Evolutionary conservation across 1,284 basidiomycete species (phyloP).

Genomic region (Ceratobasidium sp.): DNA sequence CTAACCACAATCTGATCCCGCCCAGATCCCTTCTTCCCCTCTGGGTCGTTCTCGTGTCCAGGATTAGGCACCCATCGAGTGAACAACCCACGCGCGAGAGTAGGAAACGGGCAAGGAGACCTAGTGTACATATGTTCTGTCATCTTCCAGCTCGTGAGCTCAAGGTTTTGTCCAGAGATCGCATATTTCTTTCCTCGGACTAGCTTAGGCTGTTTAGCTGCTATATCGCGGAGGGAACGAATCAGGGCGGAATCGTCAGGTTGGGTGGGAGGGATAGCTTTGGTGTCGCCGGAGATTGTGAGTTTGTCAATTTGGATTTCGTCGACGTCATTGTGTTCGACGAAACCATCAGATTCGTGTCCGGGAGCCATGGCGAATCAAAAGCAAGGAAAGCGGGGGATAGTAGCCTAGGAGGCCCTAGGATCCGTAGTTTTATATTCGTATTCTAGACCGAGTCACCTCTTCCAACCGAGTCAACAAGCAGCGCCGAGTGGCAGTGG

Average conservation of each 20-base stretch:
- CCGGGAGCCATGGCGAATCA: conserved; percentile 1
- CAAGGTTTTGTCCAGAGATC: conserved; percentile 67
- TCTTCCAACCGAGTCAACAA: conserved; percentile 13
- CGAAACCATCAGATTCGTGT: neutral
- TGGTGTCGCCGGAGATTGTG: neutral
- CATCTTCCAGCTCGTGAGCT: conserved; percentile 92
- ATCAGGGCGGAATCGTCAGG: conserved; percentile 63
- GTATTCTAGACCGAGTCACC: conserved; percentile 1
- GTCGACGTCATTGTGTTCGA: conserved; percentile 19
- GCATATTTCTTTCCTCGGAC: conserved; percentile 71
- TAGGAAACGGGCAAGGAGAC: conserved; percentile 90
- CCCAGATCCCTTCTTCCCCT: conserved; percentile 52
- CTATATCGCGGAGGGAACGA: conserved; percentile 64
- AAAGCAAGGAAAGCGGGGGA: neutral
- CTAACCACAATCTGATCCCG: conserved; percentile 84
- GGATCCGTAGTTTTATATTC: neutral
- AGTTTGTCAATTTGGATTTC: conserved; percentile 27
- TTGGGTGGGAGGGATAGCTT: conserved; percentile 9
- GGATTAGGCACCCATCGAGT: conserved; percentile 64
- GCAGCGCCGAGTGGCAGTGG: neutral
- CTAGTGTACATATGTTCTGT: conserved; percentile 93
- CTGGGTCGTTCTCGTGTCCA: conserved; percentile 51
- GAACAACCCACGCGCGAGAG: conserved; percentile 90
- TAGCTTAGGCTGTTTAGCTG: conserved; percentile 70
- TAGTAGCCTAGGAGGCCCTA: neutral